Percentiles rank a stretch among this genome's conserved stretches.
phyloP scores from a whole-genome alignment of 345 rosid genomes.

The Cardiospermum halicacabum region DNA sequence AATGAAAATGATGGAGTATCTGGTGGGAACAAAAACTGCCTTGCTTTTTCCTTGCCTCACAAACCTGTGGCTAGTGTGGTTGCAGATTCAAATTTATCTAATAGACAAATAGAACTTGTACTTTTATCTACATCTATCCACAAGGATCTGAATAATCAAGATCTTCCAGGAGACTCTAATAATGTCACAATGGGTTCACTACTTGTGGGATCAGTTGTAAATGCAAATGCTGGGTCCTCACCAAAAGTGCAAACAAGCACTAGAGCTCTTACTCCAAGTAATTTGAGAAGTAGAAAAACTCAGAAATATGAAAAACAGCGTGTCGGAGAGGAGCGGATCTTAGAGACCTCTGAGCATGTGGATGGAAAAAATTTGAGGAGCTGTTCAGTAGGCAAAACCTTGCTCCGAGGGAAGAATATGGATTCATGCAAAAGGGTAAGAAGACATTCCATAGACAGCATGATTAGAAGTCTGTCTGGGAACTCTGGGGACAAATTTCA shows the following conservation, averaged over 20 bases:
- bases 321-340: conserved; percentile 1
- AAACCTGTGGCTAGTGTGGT: not conserved
- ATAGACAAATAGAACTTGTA: not conserved
- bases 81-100: conserved; percentile 1
- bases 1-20: conserved; percentile 1
- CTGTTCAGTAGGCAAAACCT: not conserved
- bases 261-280: not conserved
- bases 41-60: not conserved
- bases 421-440: not conserved
- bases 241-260: not conserved
- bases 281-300: conserved; percentile 5
- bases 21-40: not conserved
- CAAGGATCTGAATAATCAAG: not conserved
- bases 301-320: conserved; percentile 3
- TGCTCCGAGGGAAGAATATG: not conserved
- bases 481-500: conserved; percentile 9
- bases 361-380: conserved; percentile 13
- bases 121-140: not conserved
- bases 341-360: not conserved
- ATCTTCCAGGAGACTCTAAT: not conserved
- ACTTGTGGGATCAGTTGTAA: not conserved
- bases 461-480: not conserved
- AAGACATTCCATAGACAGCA: conserved; percentile 6
- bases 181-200: not conserved
- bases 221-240: conserved; percentile 1